Evolutionary conservation across 1,284 basidiomycete genomes (phyloP), one percentile per base, ranked within the genome.

Genomic region (Fomitopsis betulina): DNA sequence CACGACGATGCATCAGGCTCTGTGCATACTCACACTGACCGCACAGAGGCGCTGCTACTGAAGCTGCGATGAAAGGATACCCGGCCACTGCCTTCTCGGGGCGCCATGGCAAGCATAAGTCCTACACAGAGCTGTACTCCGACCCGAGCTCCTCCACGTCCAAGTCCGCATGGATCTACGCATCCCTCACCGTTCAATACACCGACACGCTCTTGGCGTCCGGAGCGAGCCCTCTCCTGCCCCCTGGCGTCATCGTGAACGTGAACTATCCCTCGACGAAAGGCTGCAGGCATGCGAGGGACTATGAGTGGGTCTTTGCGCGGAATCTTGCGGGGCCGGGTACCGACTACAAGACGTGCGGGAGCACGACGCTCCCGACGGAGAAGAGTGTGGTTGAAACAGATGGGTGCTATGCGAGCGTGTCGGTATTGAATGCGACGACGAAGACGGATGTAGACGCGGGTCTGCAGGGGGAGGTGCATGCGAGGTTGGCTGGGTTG

Each of bases 1-100:
- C 12, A 23, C n/a, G 25, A 27, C 6, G n/a, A 35, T n/a, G 30
- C 13, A 7, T 30, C 27, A 10, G 17, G 35, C 35, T 30, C 45
- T 21, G n/a, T 23, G 12, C 7, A 32, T 30, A 15, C 40, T 37
- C 6, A 33, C 25, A 4, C 6, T 15, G 15, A 5, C 23, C 32
- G 5, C 58, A 21, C 57, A 82, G 80, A 17, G 80, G 80, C n/a
- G 81, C 79, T 0, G 79, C 80, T 10, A 71, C 71, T 23, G 79
- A 79, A 63, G 79, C 79, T 1, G 75, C 75, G 0, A 67, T 73
- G 32, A 71, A 76, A 63, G 79, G 79, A 17, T 70, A 82, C 38
- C 81, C 81, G 4, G 75, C 80, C 5, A 71, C 78, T 40, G 80
- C 81, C 1, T 81, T 83, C 70, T 81, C 79, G 7, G 80, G 78